Percentiles rank a stretch among this genome's conserved stretches.
Evolutionary conservation across 768 basidiomycete genomes (phyloP).

Genomic region (Macrolepiota albuminosa): DNA sequence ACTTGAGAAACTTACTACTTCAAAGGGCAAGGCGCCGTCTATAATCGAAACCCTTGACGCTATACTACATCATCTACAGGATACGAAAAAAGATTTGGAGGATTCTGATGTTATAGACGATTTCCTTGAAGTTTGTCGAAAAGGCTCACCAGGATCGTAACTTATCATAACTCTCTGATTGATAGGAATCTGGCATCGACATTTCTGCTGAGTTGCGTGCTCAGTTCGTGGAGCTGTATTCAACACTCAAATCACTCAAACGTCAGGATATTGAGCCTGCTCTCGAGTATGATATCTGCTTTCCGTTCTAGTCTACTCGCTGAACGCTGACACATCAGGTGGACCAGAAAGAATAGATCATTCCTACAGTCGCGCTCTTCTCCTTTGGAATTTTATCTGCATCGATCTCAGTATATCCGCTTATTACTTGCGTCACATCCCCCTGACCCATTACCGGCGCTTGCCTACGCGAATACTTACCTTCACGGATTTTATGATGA

Average conservation of each 20-base stretch:
- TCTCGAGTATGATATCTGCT: slow-evolving; percentile 48
- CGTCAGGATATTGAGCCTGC: slow-evolving; percentile 69
- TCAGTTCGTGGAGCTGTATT: slow-evolving; percentile 67
- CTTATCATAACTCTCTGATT: slow-evolving; percentile 1
- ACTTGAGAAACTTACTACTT: slow-evolving; percentile 59
- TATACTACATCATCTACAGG: slow-evolving; percentile 52
- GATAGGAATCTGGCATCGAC: slow-evolving; percentile 63
- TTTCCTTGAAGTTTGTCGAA: slow-evolving; percentile 58
- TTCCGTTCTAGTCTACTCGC: neutral
- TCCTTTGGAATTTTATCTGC: slow-evolving; percentile 83
- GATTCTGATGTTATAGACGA: slow-evolving; percentile 42
- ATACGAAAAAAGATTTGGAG: slow-evolving; percentile 49
- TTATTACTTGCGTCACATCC: slow-evolving; percentile 64
- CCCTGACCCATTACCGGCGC: slow-evolving; percentile 51
- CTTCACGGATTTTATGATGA: slow-evolving; percentile 60
- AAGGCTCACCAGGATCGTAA: neutral
- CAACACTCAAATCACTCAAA: slow-evolving; percentile 63
- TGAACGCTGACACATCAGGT: slow-evolving; percentile 42
- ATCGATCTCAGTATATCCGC: slow-evolving; percentile 86
- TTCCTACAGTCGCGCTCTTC: slow-evolving; percentile 72
- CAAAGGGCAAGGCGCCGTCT: slow-evolving; percentile 50
- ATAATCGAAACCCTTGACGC: slow-evolving; percentile 59
- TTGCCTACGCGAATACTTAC: slow-evolving; percentile 69
- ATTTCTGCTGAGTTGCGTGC: slow-evolving; percentile 45
- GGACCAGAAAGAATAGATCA: slow-evolving; percentile 61